Evolutionary conservation across 2,329 filamentous ascomycete genomes (phyloP).

Genomic region (Sporothrix euskadiensis): DNA sequence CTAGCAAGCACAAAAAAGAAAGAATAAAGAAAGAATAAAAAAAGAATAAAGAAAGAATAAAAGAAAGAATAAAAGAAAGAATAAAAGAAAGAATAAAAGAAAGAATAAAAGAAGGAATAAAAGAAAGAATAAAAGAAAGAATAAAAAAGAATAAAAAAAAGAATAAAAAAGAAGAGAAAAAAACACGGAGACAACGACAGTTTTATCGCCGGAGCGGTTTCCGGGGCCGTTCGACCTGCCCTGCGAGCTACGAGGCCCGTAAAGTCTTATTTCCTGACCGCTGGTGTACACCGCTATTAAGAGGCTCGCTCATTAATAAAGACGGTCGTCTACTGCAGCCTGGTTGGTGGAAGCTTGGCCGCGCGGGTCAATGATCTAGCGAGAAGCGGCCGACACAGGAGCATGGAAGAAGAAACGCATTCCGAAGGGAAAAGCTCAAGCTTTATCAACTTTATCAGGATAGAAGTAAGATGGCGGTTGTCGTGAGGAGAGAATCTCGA

Average conservation of each 20-base stretch:
- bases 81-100: too few species aligned
- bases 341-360: not conserved
- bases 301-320: not conserved
- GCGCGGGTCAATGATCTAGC: conserved; percentile 18
- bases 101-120: too few species aligned
- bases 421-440: not conserved
- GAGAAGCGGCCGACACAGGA: conserved; percentile 16
- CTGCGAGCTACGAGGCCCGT: not conserved
- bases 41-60: too few species aligned
- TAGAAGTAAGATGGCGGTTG: not conserved
- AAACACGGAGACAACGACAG: conserved; percentile 1
- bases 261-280: not conserved
- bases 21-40: too few species aligned
- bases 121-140: too few species aligned
- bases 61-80: too few species aligned
- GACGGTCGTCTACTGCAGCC: not conserved
- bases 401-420: not conserved
- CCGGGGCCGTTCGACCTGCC: not conserved
- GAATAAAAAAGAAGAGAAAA: not conserved
- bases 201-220: conserved; percentile 14
- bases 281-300: not conserved
- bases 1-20: not conserved
- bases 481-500: too few species aligned
- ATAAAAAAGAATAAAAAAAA: too few species aligned
- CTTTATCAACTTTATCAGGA: not conserved